Base-by-base conservation (phyloP, 306 rosid species). In the Lagenaria siceraria region DNA sequence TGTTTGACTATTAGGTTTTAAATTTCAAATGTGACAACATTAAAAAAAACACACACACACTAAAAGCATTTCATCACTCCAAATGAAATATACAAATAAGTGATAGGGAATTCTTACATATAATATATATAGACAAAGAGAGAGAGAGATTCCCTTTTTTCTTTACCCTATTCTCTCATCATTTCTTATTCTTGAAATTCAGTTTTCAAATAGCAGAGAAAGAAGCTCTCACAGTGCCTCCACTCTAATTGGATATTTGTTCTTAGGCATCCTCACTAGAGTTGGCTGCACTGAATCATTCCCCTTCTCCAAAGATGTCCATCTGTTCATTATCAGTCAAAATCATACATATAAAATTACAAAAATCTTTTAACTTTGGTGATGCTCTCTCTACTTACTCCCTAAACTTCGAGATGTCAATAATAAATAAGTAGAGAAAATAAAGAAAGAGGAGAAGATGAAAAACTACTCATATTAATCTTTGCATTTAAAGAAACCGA, bases 191-290 rank as follows among this genome's bases (percentile, higher is more conserved):
- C 43, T 74, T 74, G 46, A 17, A 19, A 17, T 27, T 15, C 24
- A 27, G n/a, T 29, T 24, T 24, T 18, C 77, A 27, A 73, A 35
- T 40, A 27, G 43, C 31, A 42, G 7, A 59, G 24, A 48, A 70
- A 46, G 76, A 71, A 40, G 13, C 10, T 49, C 1, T 72, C 60
- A 72, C 15, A 88, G 79, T 73, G 86, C 48, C 82, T 90, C 88
- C 46, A 84, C 95, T 42, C 38, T 62, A 55, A 93, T 69, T 0
- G 96, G 96, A 49, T 89, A 90, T 79, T 89, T 89, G 91, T 93
- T 90, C 83, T 82, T 93, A 10, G 96, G 96, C 98, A 93, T 93
- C 79, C 96, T 81, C 42, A 93, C 96, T 13, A 93, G 91, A 5
- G 95, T 93, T 81, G 98, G 89, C 77, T 93, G 98, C 52, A 89